These are phyloP conservation scores for Triticum dicoccoides DNA, from an alignment of 176 grass and related monocot genomes.

Conservation along the genomic window DNA sequence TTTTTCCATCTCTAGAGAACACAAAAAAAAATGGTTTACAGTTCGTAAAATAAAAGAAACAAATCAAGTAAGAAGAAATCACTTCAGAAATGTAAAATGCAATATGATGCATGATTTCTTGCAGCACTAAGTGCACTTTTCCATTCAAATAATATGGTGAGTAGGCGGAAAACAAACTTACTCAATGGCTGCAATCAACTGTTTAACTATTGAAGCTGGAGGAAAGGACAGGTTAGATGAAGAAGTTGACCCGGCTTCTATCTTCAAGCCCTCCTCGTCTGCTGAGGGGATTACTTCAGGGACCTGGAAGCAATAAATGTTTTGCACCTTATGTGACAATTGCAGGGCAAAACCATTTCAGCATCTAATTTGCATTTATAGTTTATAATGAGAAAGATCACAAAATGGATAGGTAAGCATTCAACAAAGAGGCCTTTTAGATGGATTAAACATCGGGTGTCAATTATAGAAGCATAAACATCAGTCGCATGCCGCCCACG, in stretches of 20 bases:
- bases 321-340: slow-evolving; percentile 7
- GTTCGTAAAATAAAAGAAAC: background rate
- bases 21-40: background rate
- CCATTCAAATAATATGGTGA: background rate
- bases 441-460: background rate
- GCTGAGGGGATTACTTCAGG: slow-evolving; percentile 22
- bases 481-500: background rate
- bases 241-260: background rate
- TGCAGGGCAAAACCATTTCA: background rate
- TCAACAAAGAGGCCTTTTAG: background rate
- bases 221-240: slow-evolving; percentile 48
- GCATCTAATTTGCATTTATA: slow-evolving; percentile 12
- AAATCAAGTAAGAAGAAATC: background rate
- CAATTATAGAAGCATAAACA: slow-evolving; percentile 1
- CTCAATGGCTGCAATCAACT: slow-evolving; percentile 77
- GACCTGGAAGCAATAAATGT: slow-evolving; percentile 36
- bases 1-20: slow-evolving; percentile 52
- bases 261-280: slow-evolving; percentile 28
- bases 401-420: background rate
- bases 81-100: background rate
- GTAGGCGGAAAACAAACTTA: slow-evolving; percentile 37
- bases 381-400: background rate
- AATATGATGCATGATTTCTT: slow-evolving; percentile 4
- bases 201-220: slow-evolving; percentile 63
- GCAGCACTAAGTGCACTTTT: background rate